These are phyloP conservation scores for Chrysoporthe deuterocubensis DNA, from an alignment of 2,329 filamentous ascomycete genomes.

Conservation along the genomic window DNA sequence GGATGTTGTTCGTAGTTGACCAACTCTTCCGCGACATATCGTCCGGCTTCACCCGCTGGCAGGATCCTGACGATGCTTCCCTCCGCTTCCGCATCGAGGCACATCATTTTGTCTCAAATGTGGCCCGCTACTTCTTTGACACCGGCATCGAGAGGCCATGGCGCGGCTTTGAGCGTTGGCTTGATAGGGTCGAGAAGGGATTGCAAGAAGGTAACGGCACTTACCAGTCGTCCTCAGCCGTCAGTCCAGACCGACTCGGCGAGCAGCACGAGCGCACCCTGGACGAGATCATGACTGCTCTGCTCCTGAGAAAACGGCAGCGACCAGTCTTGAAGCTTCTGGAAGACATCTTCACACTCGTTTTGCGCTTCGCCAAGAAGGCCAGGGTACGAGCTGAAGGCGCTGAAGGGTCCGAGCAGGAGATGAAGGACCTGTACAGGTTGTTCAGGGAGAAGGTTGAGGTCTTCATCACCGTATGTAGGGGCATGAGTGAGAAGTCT, in stretches of 20 bases:
- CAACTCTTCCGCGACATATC: constrained; percentile 65
- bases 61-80: constrained; percentile 43
- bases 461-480: constrained; percentile 75
- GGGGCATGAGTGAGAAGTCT: constrained; percentile 67
- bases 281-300: constrained; percentile 73
- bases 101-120: constrained; percentile 74
- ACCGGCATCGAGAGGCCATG: constrained; percentile 75
- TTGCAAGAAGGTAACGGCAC: constrained; percentile 39
- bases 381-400: constrained; percentile 47
- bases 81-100: constrained; percentile 75
- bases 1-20: constrained; percentile 77
- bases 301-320: constrained; percentile 77
- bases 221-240: constrained; percentile 1
- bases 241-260: constrained; percentile 68
- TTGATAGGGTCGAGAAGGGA: constrained; percentile 63
- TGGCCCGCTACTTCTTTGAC: constrained; percentile 81
- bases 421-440: constrained; percentile 57
- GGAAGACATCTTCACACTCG: constrained; percentile 73
- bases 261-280: constrained; percentile 74
- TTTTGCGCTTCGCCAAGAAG: constrained; percentile 72
- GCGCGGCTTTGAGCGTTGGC: constrained; percentile 68
- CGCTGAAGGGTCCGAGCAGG: constrained; percentile 36
- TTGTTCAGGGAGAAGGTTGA: constrained; percentile 73
- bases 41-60: constrained; percentile 15
- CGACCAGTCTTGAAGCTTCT: constrained; percentile 72